Percentiles rank a stretch among this genome's conserved stretches.
These are phyloP conservation scores for Aspergillus hiratsukae DNA, from an alignment of 2,329 filamentous ascomycete genomes.

Conservation along the genomic window DNA sequence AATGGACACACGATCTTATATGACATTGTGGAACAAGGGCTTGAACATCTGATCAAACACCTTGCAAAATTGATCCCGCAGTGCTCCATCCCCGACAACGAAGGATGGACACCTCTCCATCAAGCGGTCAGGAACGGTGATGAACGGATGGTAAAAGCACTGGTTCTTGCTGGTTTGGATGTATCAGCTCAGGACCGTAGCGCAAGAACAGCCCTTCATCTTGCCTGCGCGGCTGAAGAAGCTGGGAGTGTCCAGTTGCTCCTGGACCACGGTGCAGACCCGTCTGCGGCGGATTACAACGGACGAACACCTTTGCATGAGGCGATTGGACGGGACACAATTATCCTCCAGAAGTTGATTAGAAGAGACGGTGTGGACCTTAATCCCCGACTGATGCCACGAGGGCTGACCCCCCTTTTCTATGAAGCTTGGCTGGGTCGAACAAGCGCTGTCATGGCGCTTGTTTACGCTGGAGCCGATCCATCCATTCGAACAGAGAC, in stretches of 20 bases:
- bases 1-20: too few relatives aligned
- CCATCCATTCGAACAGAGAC: not conserved
- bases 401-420: not conserved
- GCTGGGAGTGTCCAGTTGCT: not conserved
- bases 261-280: not conserved
- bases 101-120: too few relatives aligned
- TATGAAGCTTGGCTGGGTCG: not conserved
- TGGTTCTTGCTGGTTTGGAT: too few relatives aligned
- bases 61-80: too few relatives aligned
- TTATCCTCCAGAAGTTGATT: not conserved
- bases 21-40: too few relatives aligned
- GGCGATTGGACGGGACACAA: not conserved
- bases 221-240: not conserved
- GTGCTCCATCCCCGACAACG: too few relatives aligned
- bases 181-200: too few relatives aligned
- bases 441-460: not conserved
- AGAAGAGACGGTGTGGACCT: not conserved
- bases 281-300: not conserved
- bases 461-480: not conserved
- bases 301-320: not conserved
- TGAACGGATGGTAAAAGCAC: too few relatives aligned
- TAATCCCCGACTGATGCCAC: not conserved
- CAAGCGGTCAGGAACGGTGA: too few relatives aligned
- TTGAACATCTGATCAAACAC: too few relatives aligned
- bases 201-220: not conserved